phyloP scores from a whole-genome alignment of 73 alveolate species.

The Paramecium tetraurelia region DNA sequence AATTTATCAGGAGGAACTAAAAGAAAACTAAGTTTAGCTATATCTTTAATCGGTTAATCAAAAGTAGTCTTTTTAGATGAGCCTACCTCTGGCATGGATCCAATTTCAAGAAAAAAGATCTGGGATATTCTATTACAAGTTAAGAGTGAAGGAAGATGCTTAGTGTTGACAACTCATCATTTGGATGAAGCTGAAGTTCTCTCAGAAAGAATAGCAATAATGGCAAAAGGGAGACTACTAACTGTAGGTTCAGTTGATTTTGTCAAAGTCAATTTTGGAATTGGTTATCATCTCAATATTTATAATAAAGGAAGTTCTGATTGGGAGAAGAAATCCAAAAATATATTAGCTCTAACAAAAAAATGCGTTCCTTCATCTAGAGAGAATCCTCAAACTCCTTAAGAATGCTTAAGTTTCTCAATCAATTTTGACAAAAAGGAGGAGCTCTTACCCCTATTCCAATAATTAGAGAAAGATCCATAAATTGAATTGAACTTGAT shows the following conservation, averaged over 20 bases:
- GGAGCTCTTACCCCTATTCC: background rate
- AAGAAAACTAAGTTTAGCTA: slow-evolving; percentile 90
- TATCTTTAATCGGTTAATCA: slow-evolving; percentile 89
- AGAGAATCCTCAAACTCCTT: slow-evolving; percentile 25
- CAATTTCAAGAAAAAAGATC: slow-evolving; percentile 81
- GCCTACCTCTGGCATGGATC: slow-evolving; percentile 95
- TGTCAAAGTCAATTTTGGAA: slow-evolving; percentile 77
- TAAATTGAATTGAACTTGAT: background rate
- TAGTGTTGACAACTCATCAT: slow-evolving; percentile 83
- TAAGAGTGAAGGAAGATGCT: slow-evolving; percentile 67
- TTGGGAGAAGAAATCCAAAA: background rate
- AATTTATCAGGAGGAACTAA: slow-evolving; percentile 89
- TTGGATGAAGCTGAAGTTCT: slow-evolving; percentile 87
- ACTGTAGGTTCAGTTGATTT: slow-evolving; percentile 76
- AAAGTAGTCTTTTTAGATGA: slow-evolving; percentile 90
- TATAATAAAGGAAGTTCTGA: slow-evolving; percentile 68
- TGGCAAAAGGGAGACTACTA: slow-evolving; percentile 73
- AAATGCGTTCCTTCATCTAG: background rate
- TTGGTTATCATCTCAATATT: slow-evolving; percentile 84
- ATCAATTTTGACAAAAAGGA: slow-evolving; percentile 3
- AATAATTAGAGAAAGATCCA: background rate
- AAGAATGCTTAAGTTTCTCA: background rate
- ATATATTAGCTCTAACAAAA: background rate
- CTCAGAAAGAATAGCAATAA: slow-evolving; percentile 83
- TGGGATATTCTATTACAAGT: slow-evolving; percentile 86